Evolutionary conservation across 139 green algal species (phyloP).

Genomic region (Micractinium sp.): DNA sequence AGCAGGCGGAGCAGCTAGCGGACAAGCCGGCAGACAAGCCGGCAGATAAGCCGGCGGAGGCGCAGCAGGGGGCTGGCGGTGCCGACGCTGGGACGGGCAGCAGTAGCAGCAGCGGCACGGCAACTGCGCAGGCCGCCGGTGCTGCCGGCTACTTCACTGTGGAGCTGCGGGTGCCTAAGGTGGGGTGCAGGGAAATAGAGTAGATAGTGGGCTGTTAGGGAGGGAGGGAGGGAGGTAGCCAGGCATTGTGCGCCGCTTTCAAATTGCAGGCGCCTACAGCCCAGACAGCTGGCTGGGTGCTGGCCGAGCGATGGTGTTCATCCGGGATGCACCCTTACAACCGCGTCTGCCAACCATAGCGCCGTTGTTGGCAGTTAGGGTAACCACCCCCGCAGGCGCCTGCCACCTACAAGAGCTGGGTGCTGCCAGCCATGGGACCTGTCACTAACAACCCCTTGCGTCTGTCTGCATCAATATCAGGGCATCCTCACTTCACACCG

Average conservation of each 20-base stretch:
- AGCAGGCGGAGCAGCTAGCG: background rate
- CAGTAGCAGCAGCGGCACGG: background rate
- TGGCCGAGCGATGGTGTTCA: background rate
- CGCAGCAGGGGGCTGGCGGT: background rate
- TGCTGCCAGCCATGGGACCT: background rate
- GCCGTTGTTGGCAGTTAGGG: too few species aligned
- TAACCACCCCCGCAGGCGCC: background rate
- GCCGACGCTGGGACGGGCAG: too few species aligned
- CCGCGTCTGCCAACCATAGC: too few species aligned
- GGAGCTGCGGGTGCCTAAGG: constrained; percentile 11
- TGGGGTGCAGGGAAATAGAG: background rate
- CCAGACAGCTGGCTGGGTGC: too few species aligned
- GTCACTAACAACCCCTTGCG: too few species aligned
- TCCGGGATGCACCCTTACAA: too few species aligned
- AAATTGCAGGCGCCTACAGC: too few species aligned
- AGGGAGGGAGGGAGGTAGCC: too few species aligned
- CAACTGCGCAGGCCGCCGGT: background rate
- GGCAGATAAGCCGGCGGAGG: background rate
- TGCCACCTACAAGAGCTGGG: constrained; percentile 24
- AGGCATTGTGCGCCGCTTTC: too few species aligned
- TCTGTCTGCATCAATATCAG: too few species aligned
- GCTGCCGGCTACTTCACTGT: constrained; percentile 4
- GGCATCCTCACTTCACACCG: too few species aligned
- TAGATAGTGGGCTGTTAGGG: too few species aligned
- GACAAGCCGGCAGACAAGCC: background rate